A percentile compares a stretch with the other conserved stretches of the same genome.
phyloP scores from a whole-genome alignment of 768 basidiomycete genomes.

The Agaricus sinodeliciosus region DNA sequence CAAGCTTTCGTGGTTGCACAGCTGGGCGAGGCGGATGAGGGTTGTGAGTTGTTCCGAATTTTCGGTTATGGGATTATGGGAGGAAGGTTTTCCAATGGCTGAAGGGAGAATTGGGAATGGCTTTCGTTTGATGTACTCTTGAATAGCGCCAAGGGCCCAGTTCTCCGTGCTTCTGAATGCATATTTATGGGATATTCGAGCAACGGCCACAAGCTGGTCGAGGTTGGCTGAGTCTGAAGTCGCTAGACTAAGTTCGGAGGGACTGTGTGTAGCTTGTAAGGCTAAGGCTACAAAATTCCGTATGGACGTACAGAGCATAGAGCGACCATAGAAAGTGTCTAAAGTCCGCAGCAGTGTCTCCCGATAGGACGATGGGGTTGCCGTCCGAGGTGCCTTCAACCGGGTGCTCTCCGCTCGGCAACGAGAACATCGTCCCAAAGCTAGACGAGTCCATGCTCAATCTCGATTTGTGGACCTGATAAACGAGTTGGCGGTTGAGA shows the following conservation, averaged over 20 bases:
- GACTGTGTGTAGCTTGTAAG: constrained; percentile 34
- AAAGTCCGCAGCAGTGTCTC: constrained; percentile 62
- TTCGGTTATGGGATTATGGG: constrained; percentile 18
- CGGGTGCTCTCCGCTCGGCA: constrained; percentile 48
- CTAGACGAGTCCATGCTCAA: constrained; percentile 58
- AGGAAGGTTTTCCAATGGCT: constrained; percentile 13
- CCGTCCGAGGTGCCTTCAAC: constrained; percentile 59
- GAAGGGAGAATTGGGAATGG: constrained; percentile 43
- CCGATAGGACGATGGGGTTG: constrained; percentile 55
- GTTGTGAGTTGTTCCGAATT: constrained; percentile 47
- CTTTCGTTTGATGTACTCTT: constrained; percentile 56
- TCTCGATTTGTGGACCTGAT: constrained; percentile 19
- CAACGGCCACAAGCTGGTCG: constrained; percentile 41
- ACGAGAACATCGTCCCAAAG: constrained; percentile 59
- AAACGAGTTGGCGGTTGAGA: not conserved
- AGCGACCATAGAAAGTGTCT: constrained; percentile 68
- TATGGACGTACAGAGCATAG: constrained; percentile 67
- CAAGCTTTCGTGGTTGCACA: constrained; percentile 56
- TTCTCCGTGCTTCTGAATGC: constrained; percentile 67
- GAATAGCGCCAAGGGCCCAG: constrained; percentile 71
- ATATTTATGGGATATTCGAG: constrained; percentile 65
- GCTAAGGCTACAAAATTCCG: constrained; percentile 1
- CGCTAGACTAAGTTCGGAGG: constrained; percentile 49
- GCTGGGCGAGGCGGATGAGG: constrained; percentile 59
- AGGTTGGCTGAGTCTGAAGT: constrained; percentile 46